Percentiles rank a stretch among this genome's conserved stretches.
phyloP scores from a whole-genome alignment of 176 grass and related monocot genomes.

The Zoysia japonica region DNA sequence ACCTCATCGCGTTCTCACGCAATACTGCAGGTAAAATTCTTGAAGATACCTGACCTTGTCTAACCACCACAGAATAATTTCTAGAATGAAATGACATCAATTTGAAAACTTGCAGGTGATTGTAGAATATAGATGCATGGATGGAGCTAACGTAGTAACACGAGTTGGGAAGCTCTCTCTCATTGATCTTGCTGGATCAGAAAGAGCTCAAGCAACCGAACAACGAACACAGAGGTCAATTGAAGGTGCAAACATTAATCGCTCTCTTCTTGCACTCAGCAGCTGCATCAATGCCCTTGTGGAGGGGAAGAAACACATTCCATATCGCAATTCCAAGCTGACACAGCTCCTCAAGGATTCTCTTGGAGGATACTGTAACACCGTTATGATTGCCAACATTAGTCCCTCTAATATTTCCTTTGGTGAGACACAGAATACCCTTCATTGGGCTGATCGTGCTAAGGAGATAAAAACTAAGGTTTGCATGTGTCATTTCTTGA shows the following conservation, averaged over 20 bases:
- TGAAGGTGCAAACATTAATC: conserved; percentile 94
- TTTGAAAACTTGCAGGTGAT: conserved; percentile 57
- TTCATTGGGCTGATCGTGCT: conserved; percentile 98
- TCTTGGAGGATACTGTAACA: conserved; percentile 85
- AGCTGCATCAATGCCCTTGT: conserved; percentile 94
- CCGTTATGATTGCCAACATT: conserved; percentile 96
- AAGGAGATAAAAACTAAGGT: conserved; percentile 99
- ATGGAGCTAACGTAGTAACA: conserved; percentile 51
- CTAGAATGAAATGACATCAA: conserved; percentile 7
- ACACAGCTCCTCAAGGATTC: conserved; percentile 98
- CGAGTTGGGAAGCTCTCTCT: conserved; percentile 85
- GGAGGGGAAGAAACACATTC: conserved; percentile 96
- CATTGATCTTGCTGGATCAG: conserved; percentile 95
- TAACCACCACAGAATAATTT: not conserved
- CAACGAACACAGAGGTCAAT: conserved; percentile 79
- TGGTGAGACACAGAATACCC: conserved; percentile 93
- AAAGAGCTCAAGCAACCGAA: conserved; percentile 91
- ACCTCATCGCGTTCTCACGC: conserved; percentile 97
- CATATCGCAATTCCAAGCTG: conserved; percentile 93
- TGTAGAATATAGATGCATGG: conserved; percentile 76
- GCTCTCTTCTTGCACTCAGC: conserved; percentile 86
- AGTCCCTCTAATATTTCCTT: conserved; percentile 72
- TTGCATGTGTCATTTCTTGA: conserved; percentile 15
- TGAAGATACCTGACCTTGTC: not conserved
- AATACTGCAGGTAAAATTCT: conserved; percentile 73